A percentile compares a stretch with the other conserved stretches of the same genome.
Conservation (phyloP, 2,329 filamentous ascomycete species). For the Cytospora paraplurivora region DNA sequence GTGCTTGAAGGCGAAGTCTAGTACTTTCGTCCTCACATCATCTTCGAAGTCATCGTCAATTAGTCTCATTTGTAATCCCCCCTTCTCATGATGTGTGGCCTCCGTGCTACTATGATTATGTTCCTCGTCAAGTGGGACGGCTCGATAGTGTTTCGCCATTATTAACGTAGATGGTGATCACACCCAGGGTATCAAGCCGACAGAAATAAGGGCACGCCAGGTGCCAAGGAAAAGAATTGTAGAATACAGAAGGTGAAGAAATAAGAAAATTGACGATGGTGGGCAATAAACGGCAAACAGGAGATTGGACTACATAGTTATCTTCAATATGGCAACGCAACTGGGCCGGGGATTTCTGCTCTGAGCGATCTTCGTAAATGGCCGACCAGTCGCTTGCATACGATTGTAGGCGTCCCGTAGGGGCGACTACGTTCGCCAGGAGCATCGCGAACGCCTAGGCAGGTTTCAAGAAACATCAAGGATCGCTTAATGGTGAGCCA, state of each 20-base stretch:
- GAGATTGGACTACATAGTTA: slow-evolving; percentile 1
- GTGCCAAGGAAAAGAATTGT: slow-evolving; percentile 22
- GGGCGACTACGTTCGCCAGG: slow-evolving; percentile 7
- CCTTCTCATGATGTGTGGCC: slow-evolving; percentile 31
- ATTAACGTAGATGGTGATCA: slow-evolving; percentile 21
- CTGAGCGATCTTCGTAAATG: slow-evolving; percentile 17
- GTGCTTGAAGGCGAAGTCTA: slow-evolving; percentile 30
- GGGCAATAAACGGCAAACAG: neutral
- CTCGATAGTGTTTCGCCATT: slow-evolving; percentile 42
- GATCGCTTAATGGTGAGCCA: neutral
- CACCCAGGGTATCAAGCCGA: slow-evolving; percentile 22
- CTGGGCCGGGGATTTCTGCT: slow-evolving; percentile 14
- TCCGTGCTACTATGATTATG: slow-evolving; percentile 33
- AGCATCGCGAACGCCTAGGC: neutral
- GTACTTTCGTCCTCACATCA: slow-evolving; percentile 20
- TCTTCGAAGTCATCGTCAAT: slow-evolving; percentile 17
- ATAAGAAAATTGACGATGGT: slow-evolving; percentile 4
- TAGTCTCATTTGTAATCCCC: slow-evolving; percentile 20
- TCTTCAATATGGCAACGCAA: slow-evolving; percentile 3
- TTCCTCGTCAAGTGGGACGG: slow-evolving; percentile 43
- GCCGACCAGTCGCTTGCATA: slow-evolving; percentile 4
- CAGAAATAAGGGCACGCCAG: slow-evolving; percentile 22
- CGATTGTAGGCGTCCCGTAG: neutral
- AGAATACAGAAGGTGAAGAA: neutral
- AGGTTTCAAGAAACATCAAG: slow-evolving; percentile 3